Evolutionary conservation across 164 flowering plant species (phyloP).

Genomic region (grape (Vitis vinifera)): DNA sequence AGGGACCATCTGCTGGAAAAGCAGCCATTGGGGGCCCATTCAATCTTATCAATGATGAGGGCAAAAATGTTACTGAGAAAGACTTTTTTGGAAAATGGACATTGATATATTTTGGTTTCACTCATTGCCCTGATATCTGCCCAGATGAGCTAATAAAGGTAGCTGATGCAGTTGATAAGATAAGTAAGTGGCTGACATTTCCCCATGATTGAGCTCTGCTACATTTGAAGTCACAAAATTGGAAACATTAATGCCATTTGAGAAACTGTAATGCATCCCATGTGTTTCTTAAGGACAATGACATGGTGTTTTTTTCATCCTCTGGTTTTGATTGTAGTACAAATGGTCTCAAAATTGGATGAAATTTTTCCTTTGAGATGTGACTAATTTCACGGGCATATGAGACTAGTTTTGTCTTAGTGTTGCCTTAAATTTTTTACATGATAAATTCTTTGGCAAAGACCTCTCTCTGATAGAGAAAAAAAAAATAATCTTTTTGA

Average conservation of each 20-base stretch:
- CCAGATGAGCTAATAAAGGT: constrained; percentile 89
- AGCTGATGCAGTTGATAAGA: constrained; percentile 85
- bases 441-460: too few relatives aligned
- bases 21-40: constrained; percentile 97
- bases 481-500: too few relatives aligned
- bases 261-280: neutral
- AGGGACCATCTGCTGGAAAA: constrained; percentile 89
- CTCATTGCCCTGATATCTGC: constrained; percentile 98
- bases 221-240: neutral
- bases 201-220: neutral
- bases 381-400: neutral
- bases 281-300: neutral
- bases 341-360: neutral
- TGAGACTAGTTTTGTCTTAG: neutral
- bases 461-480: too few relatives aligned
- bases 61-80: constrained; percentile 72
- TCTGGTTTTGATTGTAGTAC: neutral
- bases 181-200: constrained; percentile 60
- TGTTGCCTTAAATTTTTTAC: neutral
- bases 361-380: too few relatives aligned
- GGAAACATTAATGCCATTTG: neutral
- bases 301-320: neutral
- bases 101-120: constrained; percentile 91
- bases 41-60: constrained; percentile 76
- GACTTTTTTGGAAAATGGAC: constrained; percentile 84